Evolutionary conservation across 176 grass and related monocot species (phyloP).

Genomic region (Oryza glumipatula): DNA sequence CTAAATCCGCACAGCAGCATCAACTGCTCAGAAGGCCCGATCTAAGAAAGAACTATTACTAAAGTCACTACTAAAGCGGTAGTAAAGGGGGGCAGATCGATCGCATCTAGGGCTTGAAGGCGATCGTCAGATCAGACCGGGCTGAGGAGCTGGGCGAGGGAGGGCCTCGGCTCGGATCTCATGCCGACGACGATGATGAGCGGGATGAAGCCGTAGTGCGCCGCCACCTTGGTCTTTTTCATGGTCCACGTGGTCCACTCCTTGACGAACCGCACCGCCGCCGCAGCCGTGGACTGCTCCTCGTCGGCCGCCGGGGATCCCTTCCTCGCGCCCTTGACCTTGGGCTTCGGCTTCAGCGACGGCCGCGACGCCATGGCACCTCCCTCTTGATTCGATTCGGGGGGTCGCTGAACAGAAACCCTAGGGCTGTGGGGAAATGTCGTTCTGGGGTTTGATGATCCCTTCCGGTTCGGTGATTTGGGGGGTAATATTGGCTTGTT

Average conservation of each 20-base stretch:
- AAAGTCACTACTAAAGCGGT: slow-evolving; percentile 17
- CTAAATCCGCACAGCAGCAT: slow-evolving; percentile 9
- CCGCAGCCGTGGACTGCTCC: slow-evolving; percentile 26
- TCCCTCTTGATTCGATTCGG: neutral
- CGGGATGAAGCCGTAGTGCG: slow-evolving; percentile 91
- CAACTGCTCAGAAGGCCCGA: neutral
- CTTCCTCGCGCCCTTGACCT: slow-evolving; percentile 52
- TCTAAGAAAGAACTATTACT: slow-evolving; percentile 22
- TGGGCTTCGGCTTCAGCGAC: slow-evolving; percentile 50
- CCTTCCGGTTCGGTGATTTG: neutral
- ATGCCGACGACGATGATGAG: slow-evolving; percentile 86
- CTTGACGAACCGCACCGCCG: slow-evolving; percentile 53
- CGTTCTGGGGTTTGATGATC: slow-evolving; percentile 18
- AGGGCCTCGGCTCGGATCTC: slow-evolving; percentile 80
- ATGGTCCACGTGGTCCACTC: slow-evolving; percentile 88
- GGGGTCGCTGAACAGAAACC: slow-evolving; percentile 33
- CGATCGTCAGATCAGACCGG: slow-evolving; percentile 54
- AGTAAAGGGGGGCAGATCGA: slow-evolving; percentile 9
- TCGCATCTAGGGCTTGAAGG: neutral
- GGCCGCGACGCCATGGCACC: slow-evolving; percentile 57
- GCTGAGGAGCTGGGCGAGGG: slow-evolving; percentile 63
- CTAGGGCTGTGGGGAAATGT: slow-evolving; percentile 38
- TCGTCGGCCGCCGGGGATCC: slow-evolving; percentile 29
- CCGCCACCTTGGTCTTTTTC: slow-evolving; percentile 79
- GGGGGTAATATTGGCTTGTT: slow-evolving; percentile 22